Conservation (phyloP, 2,329 filamentous ascomycete species). For the Paraphaeosphaeria minitans region DNA sequence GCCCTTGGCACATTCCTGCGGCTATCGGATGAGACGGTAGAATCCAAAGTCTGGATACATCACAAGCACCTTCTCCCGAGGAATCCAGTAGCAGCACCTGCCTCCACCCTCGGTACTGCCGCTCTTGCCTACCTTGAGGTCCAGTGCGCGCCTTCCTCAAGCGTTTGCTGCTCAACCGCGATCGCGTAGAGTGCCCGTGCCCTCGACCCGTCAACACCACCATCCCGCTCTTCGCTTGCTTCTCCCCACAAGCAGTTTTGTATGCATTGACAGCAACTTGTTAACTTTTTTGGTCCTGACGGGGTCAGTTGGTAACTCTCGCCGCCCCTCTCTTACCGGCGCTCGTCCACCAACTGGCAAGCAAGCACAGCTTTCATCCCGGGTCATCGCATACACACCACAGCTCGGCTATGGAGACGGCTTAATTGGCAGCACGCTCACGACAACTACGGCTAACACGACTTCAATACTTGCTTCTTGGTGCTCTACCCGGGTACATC, state of each 20-base stretch:
- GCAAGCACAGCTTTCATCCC: conserved; percentile 21
- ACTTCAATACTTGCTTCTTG: conserved; percentile 24
- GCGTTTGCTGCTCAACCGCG: conserved; percentile 26
- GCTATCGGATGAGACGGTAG: conserved; percentile 3
- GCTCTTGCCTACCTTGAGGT: conserved; percentile 18
- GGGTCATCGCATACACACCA: conserved; percentile 27
- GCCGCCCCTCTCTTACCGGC: conserved; percentile 39
- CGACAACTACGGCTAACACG: conserved; percentile 21
- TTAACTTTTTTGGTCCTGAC: conserved; percentile 39
- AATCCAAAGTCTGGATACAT: conserved; percentile 1
- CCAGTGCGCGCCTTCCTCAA: conserved; percentile 26
- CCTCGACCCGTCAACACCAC: conserved; percentile 15
- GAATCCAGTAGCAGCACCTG: neutral
- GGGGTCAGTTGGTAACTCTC: conserved; percentile 32
- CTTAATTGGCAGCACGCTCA: conserved; percentile 14
- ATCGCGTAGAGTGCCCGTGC: conserved; percentile 29
- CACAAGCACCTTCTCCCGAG: conserved; percentile 1
- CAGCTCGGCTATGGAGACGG: conserved; percentile 25
- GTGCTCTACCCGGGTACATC: conserved; percentile 25
- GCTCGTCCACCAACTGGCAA: conserved; percentile 24
- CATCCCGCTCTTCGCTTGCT: conserved; percentile 15
- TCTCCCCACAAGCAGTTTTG: conserved; percentile 22
- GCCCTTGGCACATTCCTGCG: conserved; percentile 19
- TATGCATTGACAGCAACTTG: conserved; percentile 42
- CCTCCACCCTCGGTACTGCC: conserved; percentile 18